These are phyloP conservation scores for Diaporthe destruens DNA, from an alignment of 2,329 filamentous ascomycete species.

Conservation along the genomic window DNA sequence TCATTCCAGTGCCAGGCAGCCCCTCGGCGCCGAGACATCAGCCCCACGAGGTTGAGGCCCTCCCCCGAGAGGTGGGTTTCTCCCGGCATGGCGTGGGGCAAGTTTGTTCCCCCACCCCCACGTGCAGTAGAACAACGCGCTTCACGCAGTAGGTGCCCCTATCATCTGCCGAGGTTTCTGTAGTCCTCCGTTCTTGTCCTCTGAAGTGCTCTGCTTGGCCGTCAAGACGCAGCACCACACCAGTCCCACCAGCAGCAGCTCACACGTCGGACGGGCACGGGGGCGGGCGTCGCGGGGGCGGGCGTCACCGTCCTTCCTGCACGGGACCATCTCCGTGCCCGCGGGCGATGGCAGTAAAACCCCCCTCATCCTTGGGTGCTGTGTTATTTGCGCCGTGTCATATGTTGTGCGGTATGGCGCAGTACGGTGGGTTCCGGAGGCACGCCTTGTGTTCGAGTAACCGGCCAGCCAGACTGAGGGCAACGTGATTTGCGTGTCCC, in stretches of 20 bases:
- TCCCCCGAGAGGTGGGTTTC: no score
- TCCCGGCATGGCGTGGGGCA: no score
- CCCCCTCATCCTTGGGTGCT: background rate
- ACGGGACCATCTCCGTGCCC: background rate
- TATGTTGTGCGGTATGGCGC: background rate
- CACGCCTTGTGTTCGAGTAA: background rate
- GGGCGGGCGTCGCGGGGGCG: background rate
- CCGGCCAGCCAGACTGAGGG: no score
- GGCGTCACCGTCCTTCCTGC: background rate
- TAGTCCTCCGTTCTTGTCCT: background rate
- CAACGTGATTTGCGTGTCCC: background rate
- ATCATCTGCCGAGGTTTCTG: conserved; percentile 19
- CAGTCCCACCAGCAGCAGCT: background rate
- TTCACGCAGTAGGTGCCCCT: background rate
- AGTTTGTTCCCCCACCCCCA: no score
- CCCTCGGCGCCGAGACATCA: background rate
- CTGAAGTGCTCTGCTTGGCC: background rate
- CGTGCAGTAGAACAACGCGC: background rate
- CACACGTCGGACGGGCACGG: conserved; percentile 17
- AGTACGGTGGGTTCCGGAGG: background rate
- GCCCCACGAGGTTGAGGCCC: background rate
- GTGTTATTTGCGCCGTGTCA: background rate
- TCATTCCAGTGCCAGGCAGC: no score
- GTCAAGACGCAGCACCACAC: background rate
- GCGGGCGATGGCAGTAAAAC: background rate